phyloP scores from a whole-genome alignment of 2,329 filamentous ascomycete species.

The Didymella pomorum region DNA sequence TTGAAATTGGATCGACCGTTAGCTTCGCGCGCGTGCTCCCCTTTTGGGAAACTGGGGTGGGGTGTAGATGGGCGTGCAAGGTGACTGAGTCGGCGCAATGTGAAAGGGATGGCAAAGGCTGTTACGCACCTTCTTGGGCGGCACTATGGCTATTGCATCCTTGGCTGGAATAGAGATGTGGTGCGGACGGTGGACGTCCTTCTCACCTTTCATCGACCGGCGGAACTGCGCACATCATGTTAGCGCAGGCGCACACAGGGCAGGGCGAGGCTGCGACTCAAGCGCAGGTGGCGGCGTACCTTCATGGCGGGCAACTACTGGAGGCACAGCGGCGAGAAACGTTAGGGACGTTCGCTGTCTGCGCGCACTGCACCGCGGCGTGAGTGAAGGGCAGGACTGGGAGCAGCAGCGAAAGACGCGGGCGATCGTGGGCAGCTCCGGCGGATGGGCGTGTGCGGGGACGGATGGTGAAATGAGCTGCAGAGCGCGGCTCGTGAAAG shows the following conservation, averaged over 20 bases:
- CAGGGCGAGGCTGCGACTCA: conserved; percentile 30
- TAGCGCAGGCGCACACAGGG: conserved; percentile 33
- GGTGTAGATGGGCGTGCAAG: conserved; percentile 9
- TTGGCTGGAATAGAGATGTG: conserved; percentile 83
- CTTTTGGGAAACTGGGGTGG: conserved; percentile 25
- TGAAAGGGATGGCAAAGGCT: conserved; percentile 3
- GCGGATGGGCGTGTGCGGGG: conserved; percentile 32
- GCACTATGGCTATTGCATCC: conserved; percentile 85
- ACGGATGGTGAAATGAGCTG: conserved; percentile 27
- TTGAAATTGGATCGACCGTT: conserved; percentile 36
- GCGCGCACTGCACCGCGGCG: conserved; percentile 29
- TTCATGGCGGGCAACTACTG: conserved; percentile 27
- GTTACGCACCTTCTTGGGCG: conserved; percentile 82
- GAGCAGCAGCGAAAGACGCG: conserved; percentile 22
- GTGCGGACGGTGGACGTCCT: conserved; percentile 70
- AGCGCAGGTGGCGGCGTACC: conserved; percentile 24
- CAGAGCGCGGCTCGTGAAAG: conserved; percentile 14
- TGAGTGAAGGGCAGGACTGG: conserved; percentile 18
- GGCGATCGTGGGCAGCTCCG: conserved; percentile 24
- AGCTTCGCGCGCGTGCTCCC: conserved; percentile 35
- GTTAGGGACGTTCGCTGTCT: conserved; percentile 4
- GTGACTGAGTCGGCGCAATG: conserved; percentile 6
- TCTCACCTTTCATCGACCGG: conserved; percentile 90
- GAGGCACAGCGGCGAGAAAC: conserved; percentile 16
- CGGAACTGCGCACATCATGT: conserved; percentile 62